Evolutionary conservation across 345 rosid genomes (phyloP).

Genomic region (Citrus maxima): DNA sequence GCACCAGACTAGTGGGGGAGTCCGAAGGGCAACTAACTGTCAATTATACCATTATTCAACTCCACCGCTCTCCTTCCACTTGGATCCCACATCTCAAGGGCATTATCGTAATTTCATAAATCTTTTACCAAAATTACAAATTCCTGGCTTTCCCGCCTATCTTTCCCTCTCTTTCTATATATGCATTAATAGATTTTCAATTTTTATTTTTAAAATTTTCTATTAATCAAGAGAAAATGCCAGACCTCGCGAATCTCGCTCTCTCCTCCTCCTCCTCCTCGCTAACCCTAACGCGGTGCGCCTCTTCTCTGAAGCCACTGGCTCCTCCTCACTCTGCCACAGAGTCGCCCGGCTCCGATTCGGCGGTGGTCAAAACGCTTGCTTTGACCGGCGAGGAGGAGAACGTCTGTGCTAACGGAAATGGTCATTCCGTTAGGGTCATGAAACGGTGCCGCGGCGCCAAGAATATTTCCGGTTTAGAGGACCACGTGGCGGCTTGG

Average conservation of each 20-base stretch:
- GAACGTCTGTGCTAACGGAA: background rate
- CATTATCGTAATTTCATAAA: background rate
- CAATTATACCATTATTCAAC: background rate
- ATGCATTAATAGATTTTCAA: background rate
- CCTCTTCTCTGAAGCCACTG: constrained; percentile 14
- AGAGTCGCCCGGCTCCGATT: background rate
- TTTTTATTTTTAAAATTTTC: background rate
- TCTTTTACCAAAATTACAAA: background rate
- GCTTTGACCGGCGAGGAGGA: constrained; percentile 7
- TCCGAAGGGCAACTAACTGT: too few relatives aligned
- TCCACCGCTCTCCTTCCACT: background rate
- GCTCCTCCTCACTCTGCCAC: constrained; percentile 22
- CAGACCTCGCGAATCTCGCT: constrained; percentile 54
- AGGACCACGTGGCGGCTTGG: constrained; percentile 49
- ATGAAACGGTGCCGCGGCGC: constrained; percentile 19
- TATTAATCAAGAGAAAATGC: constrained; percentile 32
- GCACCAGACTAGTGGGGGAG: too few relatives aligned
- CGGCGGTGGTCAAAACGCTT: constrained; percentile 26
- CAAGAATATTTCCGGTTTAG: constrained; percentile 32
- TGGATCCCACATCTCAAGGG: background rate
- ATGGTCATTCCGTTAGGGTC: constrained; percentile 21
- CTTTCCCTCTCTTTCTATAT: background rate
- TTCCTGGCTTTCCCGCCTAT: constrained; percentile 35
- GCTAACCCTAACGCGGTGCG: constrained; percentile 37
- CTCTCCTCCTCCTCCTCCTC: constrained; percentile 43